A percentile compares a stretch with the other conserved stretches of the same genome.
Conservation (phyloP, 2,329 filamentous ascomycete genomes). For the Ascosphaera pollenicola region DNA sequence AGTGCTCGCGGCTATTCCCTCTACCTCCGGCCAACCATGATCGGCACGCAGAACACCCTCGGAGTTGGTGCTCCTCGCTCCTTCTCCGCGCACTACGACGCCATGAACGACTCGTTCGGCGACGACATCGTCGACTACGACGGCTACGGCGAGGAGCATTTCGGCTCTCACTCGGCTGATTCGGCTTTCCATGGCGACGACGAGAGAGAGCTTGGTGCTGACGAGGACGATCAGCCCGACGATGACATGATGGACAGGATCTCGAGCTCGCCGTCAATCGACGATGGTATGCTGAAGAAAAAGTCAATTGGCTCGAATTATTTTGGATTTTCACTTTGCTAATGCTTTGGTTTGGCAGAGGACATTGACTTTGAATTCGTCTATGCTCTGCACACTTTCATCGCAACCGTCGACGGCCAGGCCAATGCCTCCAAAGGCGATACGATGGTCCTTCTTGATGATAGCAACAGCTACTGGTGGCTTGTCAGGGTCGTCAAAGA, state of each 20-base stretch:
- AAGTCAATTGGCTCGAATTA: conserved; percentile 7
- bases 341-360: conserved; percentile 36
- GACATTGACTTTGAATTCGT: conserved; percentile 99
- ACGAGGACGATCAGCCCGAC: conserved; percentile 49
- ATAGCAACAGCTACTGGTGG: conserved; percentile 99
- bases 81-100: too few relatives aligned
- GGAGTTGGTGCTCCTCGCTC: conserved; percentile 83
- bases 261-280: conserved; percentile 94
- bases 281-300: conserved; percentile 67
- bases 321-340: not conserved
- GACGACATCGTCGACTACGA: too few relatives aligned
- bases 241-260: conserved; percentile 98
- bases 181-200: too few relatives aligned
- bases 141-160: too few relatives aligned
- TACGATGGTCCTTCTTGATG: conserved; percentile 93
- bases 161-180: too few relatives aligned
- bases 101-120: too few relatives aligned
- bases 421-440: conserved; percentile 97
- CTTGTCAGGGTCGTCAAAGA: conserved; percentile 93
- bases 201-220: conserved; percentile 37
- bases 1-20: conserved; percentile 64
- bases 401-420: conserved; percentile 93
- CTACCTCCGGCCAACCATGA: conserved; percentile 90
- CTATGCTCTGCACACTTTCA: conserved; percentile 92
- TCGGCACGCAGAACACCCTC: conserved; percentile 85